phyloP scores from a whole-genome alignment of 306 rosid species.

The Styphnolobium japonicum region DNA sequence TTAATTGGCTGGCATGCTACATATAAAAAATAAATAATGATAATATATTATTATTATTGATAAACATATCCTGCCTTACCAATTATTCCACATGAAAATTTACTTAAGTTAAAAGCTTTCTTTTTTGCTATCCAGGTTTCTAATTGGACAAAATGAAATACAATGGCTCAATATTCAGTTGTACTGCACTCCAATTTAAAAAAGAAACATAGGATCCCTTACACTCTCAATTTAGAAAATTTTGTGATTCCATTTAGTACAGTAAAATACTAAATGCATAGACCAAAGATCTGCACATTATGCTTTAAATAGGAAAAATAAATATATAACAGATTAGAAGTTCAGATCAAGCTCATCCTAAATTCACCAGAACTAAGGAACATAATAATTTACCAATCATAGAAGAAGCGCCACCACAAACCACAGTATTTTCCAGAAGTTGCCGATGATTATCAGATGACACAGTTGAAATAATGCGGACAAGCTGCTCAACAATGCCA shows the following conservation, averaged over 20 bases:
- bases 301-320: not conserved
- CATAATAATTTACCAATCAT: constrained; percentile 59
- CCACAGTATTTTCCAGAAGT: constrained; percentile 85
- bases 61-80: not conserved
- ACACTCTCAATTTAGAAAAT: not conserved
- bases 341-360: not conserved
- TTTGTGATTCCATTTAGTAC: not conserved
- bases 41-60: not conserved
- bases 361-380: not conserved
- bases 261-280: not conserved
- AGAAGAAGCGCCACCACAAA: constrained; percentile 86
- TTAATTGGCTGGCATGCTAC: not conserved
- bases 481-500: constrained; percentile 98
- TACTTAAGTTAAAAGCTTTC: not conserved
- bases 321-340: not conserved
- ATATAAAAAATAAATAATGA: no score
- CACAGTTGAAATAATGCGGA: constrained; percentile 80
- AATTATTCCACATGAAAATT: not conserved
- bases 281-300: not conserved
- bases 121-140: not conserved
- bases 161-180: not conserved
- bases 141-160: constrained; percentile 5
- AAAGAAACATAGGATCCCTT: not conserved
- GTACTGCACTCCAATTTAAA: not conserved
- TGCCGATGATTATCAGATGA: constrained; percentile 94